Evolutionary conservation across 1,284 basidiomycete genomes (phyloP), one percentile per base, ranked within the genome.

Genomic region (Cutaneotrichosporon sp.): DNA sequence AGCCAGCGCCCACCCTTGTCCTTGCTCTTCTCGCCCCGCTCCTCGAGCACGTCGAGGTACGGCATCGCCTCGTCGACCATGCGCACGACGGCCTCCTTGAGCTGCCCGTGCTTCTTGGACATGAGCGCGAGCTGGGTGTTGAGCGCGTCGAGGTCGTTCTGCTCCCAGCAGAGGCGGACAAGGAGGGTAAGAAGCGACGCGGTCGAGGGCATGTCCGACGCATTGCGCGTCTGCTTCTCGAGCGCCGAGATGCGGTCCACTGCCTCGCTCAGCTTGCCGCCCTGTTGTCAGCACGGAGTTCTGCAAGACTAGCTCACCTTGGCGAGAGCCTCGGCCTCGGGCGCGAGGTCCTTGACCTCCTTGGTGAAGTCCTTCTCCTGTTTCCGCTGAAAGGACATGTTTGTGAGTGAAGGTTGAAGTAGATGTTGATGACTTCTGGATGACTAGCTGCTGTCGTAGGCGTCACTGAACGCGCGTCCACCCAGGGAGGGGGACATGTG

Each of bases 151-250:
- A 87, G 87, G 71, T 94, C 84, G 29, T 62, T 43, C 10, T 68
- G 62, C 65, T 89, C 82, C 77, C 92, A 92, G 65, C 85, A 85
- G 64, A 92, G 83, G 67, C 88, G 84, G 27, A 86, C 81, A 60
- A 90, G 84, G 34, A 88, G 83, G 73, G 88, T 88, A 60, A 90
- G 88, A 20, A 99, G 86, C 54, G 90, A 87, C 34, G 90, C 90
- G 1, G 97, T 99, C 24, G 95, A 97, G 43, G 86, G 79, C 55
- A 94, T 84, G 83, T 99, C 97, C 57, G 95, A 90, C 14, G 95
- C 95, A 83, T 98, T 98, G 80, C 97, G 86, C 5, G 95, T 89
- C 79, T 97, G 94, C 81, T 99, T 99, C 82, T 99, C 97, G 1
- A 99, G 83, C 4, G 83, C 82, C 60, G 93, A 85, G 58, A 99